Percentiles rank a stretch among this genome's conserved stretches.
Conservation (phyloP, 2,329 filamentous ascomycete species). For the Venturia pyrina region DNA sequence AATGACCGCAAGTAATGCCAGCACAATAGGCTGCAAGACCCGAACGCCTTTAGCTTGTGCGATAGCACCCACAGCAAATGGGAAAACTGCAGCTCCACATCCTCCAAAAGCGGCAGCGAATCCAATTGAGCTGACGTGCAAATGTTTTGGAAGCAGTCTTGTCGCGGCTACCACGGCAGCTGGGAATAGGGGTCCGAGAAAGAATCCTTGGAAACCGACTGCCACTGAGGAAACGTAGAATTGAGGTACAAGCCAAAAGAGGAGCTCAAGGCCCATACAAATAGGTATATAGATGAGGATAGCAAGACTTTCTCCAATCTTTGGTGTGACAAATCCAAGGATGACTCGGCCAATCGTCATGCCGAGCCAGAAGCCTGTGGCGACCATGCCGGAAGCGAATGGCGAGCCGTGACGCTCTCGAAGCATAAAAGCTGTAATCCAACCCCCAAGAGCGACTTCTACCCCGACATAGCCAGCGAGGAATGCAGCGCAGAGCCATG, state of each 20-base stretch:
- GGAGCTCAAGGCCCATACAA: conserved; percentile 54
- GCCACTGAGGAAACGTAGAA: conserved; percentile 66
- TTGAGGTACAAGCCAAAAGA: conserved; percentile 74
- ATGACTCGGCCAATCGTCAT: conserved; percentile 64
- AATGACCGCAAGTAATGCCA: conserved; percentile 43
- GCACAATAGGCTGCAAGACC: conserved; percentile 50
- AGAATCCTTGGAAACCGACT: conserved; percentile 65
- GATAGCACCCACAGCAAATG: conserved; percentile 57
- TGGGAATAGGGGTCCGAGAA: conserved; percentile 70
- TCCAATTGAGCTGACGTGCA: conserved; percentile 72
- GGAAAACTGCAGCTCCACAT: conserved; percentile 58
- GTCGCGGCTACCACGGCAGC: conserved; percentile 63
- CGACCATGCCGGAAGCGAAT: conserved; percentile 65
- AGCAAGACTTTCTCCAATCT: conserved; percentile 57
- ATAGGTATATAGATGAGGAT: conserved; percentile 53
- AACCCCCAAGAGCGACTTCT: conserved; percentile 68
- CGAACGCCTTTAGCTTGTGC: conserved; percentile 50
- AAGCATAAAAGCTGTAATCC: conserved; percentile 86
- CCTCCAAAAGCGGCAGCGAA: conserved; percentile 73
- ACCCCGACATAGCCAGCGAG: conserved; percentile 69
- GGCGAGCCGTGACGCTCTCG: conserved; percentile 56
- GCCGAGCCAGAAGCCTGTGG: conserved; percentile 77
- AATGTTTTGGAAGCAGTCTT: conserved; percentile 59
- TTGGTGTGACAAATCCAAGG: conserved; percentile 66
- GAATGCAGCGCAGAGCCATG: conserved; percentile 66